Evolutionary conservation across 257 asterid species (phyloP).

Genomic region (Scutellaria galericulata): DNA sequence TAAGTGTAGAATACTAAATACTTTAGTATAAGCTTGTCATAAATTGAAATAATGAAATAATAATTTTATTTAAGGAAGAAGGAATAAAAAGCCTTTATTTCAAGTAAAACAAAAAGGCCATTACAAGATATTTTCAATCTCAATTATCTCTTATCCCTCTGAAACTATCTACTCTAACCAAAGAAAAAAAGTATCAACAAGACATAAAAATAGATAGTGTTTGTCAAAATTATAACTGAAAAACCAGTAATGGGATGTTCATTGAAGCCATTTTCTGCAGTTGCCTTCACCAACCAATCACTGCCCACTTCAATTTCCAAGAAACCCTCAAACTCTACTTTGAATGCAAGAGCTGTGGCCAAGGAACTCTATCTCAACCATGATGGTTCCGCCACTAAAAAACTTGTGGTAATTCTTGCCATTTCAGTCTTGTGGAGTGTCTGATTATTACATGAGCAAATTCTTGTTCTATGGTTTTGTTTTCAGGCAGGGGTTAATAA

Average conservation of each 20-base stretch:
- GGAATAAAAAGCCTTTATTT: background rate
- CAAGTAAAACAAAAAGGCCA: slow-evolving; percentile 18
- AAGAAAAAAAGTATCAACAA: background rate
- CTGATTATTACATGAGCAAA: background rate
- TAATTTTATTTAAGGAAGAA: background rate
- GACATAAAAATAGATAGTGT: background rate
- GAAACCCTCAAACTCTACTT: slow-evolving; percentile 43
- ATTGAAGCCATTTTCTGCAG: slow-evolving; percentile 55
- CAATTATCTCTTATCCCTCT: slow-evolving; percentile 41
- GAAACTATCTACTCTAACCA: background rate
- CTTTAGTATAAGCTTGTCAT: no score
- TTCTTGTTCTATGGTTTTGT: background rate
- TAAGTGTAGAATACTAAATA: no score
- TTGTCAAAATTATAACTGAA: background rate
- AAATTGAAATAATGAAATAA: no score
- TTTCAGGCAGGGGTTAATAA: slow-evolving; percentile 73
- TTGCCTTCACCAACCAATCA: slow-evolving; percentile 48
- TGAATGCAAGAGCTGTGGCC: slow-evolving; percentile 64
- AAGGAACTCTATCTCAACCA: slow-evolving; percentile 82
- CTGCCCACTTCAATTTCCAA: slow-evolving; percentile 36
- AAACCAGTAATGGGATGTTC: slow-evolving; percentile 55
- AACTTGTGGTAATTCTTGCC: slow-evolving; percentile 60
- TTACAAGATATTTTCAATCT: slow-evolving; percentile 34
- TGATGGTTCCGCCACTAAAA: slow-evolving; percentile 79
- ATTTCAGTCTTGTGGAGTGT: background rate